These are phyloP conservation scores for Inonotus obliquus DNA, from an alignment of 1,284 basidiomycete genomes.

Conservation along the genomic window DNA sequence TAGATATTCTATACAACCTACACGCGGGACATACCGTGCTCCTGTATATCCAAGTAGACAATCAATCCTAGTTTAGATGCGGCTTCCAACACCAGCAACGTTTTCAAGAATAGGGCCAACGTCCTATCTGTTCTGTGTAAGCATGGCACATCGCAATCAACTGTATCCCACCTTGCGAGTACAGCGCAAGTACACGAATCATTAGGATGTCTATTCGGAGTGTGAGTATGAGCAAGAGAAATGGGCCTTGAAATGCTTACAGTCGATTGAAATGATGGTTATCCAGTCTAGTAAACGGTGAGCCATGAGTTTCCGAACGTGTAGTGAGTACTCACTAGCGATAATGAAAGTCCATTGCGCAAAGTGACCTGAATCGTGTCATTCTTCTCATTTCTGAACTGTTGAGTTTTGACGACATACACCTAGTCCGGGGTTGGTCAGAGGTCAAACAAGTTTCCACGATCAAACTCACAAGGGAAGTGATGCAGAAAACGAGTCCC, in stretches of 20 bases:
- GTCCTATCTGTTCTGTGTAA: not conserved
- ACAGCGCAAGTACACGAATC: constrained; percentile 11
- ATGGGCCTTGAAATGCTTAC: not conserved
- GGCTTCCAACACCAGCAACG: not conserved
- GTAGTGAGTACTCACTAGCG: not conserved
- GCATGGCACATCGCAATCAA: not conserved
- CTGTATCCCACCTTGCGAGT: not conserved
- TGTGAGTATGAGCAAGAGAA: not conserved
- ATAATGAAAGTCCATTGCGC: not conserved
- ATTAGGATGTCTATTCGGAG: not conserved
- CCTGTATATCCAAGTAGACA: not conserved
- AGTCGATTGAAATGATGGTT: not conserved
- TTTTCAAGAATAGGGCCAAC: not conserved
- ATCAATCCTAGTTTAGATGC: not conserved
- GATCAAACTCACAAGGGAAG: not conserved
- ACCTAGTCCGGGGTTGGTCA: not conserved
- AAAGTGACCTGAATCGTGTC: not conserved
- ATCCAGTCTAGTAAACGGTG: not conserved
- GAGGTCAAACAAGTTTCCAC: too few species aligned
- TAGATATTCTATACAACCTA: not conserved
- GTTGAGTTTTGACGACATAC: not conserved
- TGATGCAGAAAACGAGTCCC: not conserved
- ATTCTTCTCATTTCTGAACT: not conserved
- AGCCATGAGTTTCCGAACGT: not conserved
- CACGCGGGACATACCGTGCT: not conserved